Evolutionary conservation across 208 protist species (phyloP), one percentile per base, ranked within the genome.

Genomic region (Leishmania major): DNA sequence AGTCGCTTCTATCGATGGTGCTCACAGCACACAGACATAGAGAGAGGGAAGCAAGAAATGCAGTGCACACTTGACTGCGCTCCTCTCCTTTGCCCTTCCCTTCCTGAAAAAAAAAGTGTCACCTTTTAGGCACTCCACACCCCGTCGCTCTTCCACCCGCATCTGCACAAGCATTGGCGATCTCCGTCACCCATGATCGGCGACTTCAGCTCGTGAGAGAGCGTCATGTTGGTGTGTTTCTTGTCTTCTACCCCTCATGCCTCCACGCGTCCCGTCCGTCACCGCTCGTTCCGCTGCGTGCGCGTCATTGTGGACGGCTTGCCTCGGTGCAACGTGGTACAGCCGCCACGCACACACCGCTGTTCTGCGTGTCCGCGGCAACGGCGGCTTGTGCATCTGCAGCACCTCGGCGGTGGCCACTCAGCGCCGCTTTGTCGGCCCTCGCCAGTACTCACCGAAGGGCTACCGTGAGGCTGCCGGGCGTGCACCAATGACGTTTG

Each of bases 381-480:
- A 60, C 53, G 37, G 40, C 40, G 67, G 70, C 17, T 25, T 28
- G 15, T 45, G 75, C 28, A n/a, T 22, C 22, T 5, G 64, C 25
- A 53, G 71, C 47, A 35, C 17, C 35, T 35, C 75, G n/a, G 2
- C 74, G 28, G 74, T 82, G 67, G 47, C 74, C 28, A 77, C 66
- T 25, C 78, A 78, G 81, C 93, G 45, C 11, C 92, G 93, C 66
- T 89, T 90, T 35, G 78, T 97, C 62, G 94, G 94, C 0, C 93
- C 94, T 2, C 89, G 94, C 1, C 93, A 97, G 84, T 96, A 96
- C 83, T 85, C 93, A 0, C 94, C 94, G 22, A 94, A 96, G 57
- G 94, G 94, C 70, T 94, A 91, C 78, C 91, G 94, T 49, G 94
- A 97, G 83, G 93, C 91, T 15, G 93, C 94, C 22, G 92, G 88